These are phyloP conservation scores for Pisolithus microcarpus DNA, from an alignment of 768 basidiomycete species.

Conservation along the genomic window DNA sequence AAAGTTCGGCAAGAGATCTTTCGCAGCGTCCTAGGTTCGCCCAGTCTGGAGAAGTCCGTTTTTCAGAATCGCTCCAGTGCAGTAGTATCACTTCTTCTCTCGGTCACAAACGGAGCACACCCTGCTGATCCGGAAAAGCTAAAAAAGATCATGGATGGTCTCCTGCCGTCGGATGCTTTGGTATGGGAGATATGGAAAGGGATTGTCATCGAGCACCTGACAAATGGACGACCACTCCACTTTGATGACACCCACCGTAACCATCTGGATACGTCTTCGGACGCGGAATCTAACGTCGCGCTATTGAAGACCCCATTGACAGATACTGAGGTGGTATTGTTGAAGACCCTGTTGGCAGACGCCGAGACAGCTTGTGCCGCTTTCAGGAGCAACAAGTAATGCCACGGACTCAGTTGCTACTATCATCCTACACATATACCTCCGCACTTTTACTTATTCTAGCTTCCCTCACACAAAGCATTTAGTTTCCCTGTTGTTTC, in stretches of 20 bases:
- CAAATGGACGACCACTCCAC: neutral
- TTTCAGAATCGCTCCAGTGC: constrained; percentile 8
- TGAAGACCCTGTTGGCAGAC: neutral
- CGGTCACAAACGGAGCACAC: neutral
- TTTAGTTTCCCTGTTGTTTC: too few species aligned
- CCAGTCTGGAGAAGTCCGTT: constrained; percentile 3
- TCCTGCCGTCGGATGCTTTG: too few species aligned
- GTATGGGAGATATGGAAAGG: too few species aligned
- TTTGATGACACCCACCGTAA: too few species aligned
- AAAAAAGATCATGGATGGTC: too few species aligned
- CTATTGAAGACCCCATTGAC: neutral
- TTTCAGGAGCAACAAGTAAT: too few species aligned
- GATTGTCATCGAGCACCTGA: neutral
- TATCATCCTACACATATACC: too few species aligned
- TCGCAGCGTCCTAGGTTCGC: neutral
- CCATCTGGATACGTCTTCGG: too few species aligned
- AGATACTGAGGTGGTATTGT: neutral
- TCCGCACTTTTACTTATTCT: too few species aligned
- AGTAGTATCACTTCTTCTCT: constrained; percentile 8
- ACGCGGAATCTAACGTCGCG: neutral
- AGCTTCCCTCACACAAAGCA: too few species aligned
- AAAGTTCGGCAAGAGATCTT: constrained; percentile 7
- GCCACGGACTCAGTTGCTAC: too few species aligned
- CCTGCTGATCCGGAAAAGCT: neutral
- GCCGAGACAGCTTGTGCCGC: too few species aligned